phyloP scores from a whole-genome alignment of 371 early-diverging fungal species.

The Mortierella sp. region DNA sequence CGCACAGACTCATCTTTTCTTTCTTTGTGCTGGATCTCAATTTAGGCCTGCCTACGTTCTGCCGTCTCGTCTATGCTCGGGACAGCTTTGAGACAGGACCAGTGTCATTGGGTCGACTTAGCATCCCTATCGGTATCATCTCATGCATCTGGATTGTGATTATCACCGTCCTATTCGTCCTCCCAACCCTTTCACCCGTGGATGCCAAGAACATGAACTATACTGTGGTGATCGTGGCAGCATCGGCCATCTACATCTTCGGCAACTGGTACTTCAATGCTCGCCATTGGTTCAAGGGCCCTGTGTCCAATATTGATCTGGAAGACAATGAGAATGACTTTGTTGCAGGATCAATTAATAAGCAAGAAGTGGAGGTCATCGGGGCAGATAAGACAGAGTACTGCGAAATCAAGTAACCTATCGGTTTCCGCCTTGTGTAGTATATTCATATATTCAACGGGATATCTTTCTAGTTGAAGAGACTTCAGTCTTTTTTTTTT shows the following conservation, averaged over 20 bases:
- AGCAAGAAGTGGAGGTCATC: constrained; percentile 7
- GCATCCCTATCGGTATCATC: constrained; percentile 58
- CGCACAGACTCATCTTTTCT: background rate
- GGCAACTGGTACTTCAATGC: constrained; percentile 62
- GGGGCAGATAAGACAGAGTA: constrained; percentile 9
- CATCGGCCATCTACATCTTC: constrained; percentile 57
- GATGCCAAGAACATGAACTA: constrained; percentile 69
- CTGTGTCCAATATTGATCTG: constrained; percentile 51
- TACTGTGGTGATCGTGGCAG: constrained; percentile 56
- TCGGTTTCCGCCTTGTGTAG: too few relatives aligned
- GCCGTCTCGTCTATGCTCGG: constrained; percentile 63
- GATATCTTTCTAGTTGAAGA: too few relatives aligned
- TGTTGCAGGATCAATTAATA: constrained; percentile 8
- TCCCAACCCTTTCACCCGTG: constrained; percentile 70
- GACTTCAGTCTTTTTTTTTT: too few relatives aligned
- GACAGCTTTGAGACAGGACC: constrained; percentile 69
- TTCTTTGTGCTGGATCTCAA: background rate
- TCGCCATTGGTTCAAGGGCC: constrained; percentile 71
- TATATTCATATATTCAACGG: too few relatives aligned
- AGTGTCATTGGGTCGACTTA: constrained; percentile 60
- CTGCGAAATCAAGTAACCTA: background rate
- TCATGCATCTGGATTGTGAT: constrained; percentile 66
- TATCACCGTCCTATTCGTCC: constrained; percentile 69
- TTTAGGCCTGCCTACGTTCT: constrained; percentile 64
- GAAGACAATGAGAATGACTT: constrained; percentile 43